phyloP scores from a whole-genome alignment of 106 monocot genomes.

The Alisma plantagoaquatica region DNA sequence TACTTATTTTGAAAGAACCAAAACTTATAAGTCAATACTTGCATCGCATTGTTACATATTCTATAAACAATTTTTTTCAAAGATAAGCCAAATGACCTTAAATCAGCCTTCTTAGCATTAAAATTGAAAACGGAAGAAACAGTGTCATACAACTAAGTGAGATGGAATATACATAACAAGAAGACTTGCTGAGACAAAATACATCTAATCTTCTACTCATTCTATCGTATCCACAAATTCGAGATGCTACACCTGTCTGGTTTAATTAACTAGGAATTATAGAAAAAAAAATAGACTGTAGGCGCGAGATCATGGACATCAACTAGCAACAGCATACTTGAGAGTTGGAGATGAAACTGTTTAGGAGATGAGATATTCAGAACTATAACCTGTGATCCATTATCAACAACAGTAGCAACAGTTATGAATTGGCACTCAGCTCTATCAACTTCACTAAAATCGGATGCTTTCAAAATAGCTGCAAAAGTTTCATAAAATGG shows the following conservation, averaged over 20 bases:
- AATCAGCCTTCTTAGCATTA: no score
- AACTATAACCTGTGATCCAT: constrained; percentile 76
- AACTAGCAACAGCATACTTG: background rate
- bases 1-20: no score
- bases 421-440: constrained; percentile 85
- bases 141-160: no score
- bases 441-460: constrained; percentile 81
- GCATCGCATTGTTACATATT: no score
- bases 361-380: background rate
- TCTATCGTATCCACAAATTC: background rate
- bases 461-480: constrained; percentile 92
- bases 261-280: background rate
- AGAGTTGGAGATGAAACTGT: background rate
- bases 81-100: no score
- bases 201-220: no score
- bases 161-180: no score
- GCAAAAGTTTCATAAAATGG: constrained; percentile 8
- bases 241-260: background rate
- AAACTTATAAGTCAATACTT: no score
- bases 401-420: constrained; percentile 78
- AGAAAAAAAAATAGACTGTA: background rate
- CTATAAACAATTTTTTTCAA: no score
- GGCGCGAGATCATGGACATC: background rate
- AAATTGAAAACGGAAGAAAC: no score
- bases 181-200: no score